phyloP scores from a whole-genome alignment of 2,329 filamentous ascomycete genomes.

The Colletotrichum costaricense region DNA sequence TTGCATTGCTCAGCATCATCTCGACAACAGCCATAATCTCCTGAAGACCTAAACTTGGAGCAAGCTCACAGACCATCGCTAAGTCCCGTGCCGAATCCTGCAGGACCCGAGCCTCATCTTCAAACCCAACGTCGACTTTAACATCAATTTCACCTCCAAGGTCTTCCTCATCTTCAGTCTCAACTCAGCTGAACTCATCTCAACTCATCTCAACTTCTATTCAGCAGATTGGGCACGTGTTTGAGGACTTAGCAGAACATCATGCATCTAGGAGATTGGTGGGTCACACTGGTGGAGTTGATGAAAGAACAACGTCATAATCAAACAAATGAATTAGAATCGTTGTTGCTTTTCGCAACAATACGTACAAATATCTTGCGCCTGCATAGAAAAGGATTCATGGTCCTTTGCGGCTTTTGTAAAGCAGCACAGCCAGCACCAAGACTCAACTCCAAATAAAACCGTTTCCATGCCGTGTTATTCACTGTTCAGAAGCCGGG shows the following conservation, averaged over 20 bases:
- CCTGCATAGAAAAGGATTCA: constrained; percentile 11
- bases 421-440: not conserved
- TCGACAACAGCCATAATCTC: not conserved
- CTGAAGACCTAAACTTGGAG: not conserved
- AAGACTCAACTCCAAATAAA: not conserved
- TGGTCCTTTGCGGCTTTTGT: not conserved
- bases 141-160: not conserved
- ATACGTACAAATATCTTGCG: constrained; percentile 21
- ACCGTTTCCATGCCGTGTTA: not conserved
- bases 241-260: not conserved
- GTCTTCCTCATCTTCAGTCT: no score
- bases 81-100: not conserved
- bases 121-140: not conserved
- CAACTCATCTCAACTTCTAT: no score
- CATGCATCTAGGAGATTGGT: not conserved
- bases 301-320: not conserved
- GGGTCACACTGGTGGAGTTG: no score
- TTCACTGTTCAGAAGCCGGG: constrained; percentile 17
- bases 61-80: not conserved
- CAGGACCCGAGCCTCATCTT: not conserved
- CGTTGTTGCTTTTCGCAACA: constrained; percentile 14
- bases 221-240: not conserved
- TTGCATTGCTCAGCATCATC: not conserved
- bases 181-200: no score
- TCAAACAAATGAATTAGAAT: constrained; percentile 26